Base-by-base conservation (phyloP, 208 protist species). In the Leishmania tropica region DNA sequence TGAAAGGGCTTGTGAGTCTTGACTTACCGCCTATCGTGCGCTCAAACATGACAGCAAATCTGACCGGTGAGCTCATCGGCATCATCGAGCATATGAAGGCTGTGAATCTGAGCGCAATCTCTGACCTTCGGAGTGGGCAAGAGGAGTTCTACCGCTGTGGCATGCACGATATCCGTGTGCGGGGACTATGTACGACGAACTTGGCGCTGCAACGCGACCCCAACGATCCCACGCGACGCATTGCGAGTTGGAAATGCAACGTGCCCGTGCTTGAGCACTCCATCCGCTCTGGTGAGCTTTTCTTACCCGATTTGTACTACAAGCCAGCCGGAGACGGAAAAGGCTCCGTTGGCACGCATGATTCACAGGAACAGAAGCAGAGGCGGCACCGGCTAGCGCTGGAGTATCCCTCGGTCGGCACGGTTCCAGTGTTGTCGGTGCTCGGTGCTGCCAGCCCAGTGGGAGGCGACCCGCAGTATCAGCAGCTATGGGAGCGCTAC, bases 21-120 rank as follows among this genome's bases (percentile, higher is more conserved):
- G 92, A 94, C 76, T 90, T 91, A 87, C 90, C 87, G 2, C 92
- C 89, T 37, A 79, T 94, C 64, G 86, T 84, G 8, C 80, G 48
- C 19, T 58, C 71, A 8, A 48, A 84, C 28, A 85, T 89, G 83
- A 75, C 79, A 24, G 40, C 68, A 5, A 70, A 77, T 1, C 81
- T 93, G n/a, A 67, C 80, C 11, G 53, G 48, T 11, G 84, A 92
- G 53, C 79, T 94, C 1, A 64, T 79, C 10, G 81, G 72, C 3
- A 88, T 91, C 47, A 75, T 92, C 19, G 64, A 88, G 2, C 47
- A 76, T n/a, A 93, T 93, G 87, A 84, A 88, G 62, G 74, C n/a
- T 11, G 85, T 93, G 48, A 56, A 90, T 19, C 48, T 92, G 78
- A 53, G 40, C n/a, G 54, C 60, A 58, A 89, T 93, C 35, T 53